Conservation (phyloP, 768 basidiomycete species). For the Plicaturopsis crispa region DNA sequence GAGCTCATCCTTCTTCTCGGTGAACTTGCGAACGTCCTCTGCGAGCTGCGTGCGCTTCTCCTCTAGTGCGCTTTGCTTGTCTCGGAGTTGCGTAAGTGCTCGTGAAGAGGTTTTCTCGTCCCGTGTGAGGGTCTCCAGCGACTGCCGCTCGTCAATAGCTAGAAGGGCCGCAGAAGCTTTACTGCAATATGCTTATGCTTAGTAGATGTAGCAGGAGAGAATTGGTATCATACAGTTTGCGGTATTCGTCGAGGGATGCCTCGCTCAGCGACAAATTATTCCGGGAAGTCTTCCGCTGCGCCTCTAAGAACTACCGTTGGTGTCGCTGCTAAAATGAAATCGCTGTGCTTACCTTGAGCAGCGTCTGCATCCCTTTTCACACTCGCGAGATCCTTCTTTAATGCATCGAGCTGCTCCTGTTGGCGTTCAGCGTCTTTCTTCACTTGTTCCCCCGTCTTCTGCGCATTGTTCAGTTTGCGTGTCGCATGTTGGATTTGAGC, state of each 20-base stretch:
- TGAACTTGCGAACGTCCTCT: conserved; percentile 44
- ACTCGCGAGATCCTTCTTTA: conserved; percentile 58
- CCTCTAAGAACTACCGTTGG: conserved; percentile 55
- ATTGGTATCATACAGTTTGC: conserved; percentile 49
- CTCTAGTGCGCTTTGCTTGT: conserved; percentile 60
- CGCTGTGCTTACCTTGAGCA: conserved; percentile 60
- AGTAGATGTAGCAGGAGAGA: not conserved
- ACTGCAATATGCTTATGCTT: conserved; percentile 29
- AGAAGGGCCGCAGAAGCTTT: conserved; percentile 74
- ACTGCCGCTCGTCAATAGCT: conserved; percentile 83
- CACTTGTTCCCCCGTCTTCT: conserved; percentile 55
- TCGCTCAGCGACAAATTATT: conserved; percentile 74
- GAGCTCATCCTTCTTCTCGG: conserved; percentile 49
- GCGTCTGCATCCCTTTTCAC: conserved; percentile 65
- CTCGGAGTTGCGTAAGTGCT: conserved; percentile 54
- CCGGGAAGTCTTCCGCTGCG: conserved; percentile 63
- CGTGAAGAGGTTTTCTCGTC: conserved; percentile 74
- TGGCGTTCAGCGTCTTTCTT: conserved; percentile 48
- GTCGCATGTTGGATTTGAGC: conserved; percentile 84
- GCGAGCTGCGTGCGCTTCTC: conserved; percentile 47
- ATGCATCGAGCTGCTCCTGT: conserved; percentile 41
- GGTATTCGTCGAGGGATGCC: conserved; percentile 84
- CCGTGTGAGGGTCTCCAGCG: conserved; percentile 70
- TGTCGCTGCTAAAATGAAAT: not conserved
- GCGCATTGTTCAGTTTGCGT: conserved; percentile 69